A percentile compares a stretch with the other conserved stretches of the same genome.
Conservation (phyloP, 2,329 filamentous ascomycete genomes). For the Monosporascus ibericus region DNA sequence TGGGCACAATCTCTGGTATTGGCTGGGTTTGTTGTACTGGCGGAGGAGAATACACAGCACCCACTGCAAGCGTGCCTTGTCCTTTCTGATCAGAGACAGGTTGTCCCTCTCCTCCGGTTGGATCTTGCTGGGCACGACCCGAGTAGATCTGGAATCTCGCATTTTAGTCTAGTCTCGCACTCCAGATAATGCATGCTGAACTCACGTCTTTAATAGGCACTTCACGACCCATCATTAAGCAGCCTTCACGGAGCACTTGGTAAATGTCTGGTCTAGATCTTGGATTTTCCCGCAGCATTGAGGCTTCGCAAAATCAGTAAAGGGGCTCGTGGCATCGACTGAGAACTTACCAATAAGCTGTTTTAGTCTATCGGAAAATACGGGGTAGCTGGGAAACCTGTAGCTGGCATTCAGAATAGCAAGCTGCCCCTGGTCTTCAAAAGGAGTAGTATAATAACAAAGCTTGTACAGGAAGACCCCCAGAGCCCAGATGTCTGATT, state of each 20-base stretch:
- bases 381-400: slow-evolving; percentile 81
- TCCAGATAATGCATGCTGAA: slow-evolving; percentile 9
- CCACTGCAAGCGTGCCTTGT: slow-evolving; percentile 57
- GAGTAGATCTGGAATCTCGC: slow-evolving; percentile 61
- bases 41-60: slow-evolving; percentile 75
- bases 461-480: slow-evolving; percentile 95
- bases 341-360: slow-evolving; percentile 71
- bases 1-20: slow-evolving; percentile 86
- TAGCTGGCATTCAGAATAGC: slow-evolving; percentile 94
- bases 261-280: slow-evolving; percentile 83
- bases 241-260: slow-evolving; percentile 81
- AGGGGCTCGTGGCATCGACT: slow-evolving; percentile 1
- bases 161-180: slow-evolving; percentile 2
- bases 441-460: slow-evolving; percentile 98
- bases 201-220: slow-evolving; percentile 84
- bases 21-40: slow-evolving; percentile 57
- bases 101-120: slow-evolving; percentile 43
- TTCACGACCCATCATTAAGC: slow-evolving; percentile 80
- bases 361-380: slow-evolving; percentile 86
- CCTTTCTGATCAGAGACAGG: slow-evolving; percentile 47
- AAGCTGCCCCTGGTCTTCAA: slow-evolving; percentile 95
- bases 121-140: slow-evolving; percentile 57
- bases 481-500: slow-evolving; percentile 96
- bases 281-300: slow-evolving; percentile 84
- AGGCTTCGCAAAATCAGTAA: slow-evolving; percentile 46